Evolutionary conservation across 495 filamentous ascomycete species (phyloP), one percentile per base, ranked within the genome.

Genomic region (Acidomyces sp.): DNA sequence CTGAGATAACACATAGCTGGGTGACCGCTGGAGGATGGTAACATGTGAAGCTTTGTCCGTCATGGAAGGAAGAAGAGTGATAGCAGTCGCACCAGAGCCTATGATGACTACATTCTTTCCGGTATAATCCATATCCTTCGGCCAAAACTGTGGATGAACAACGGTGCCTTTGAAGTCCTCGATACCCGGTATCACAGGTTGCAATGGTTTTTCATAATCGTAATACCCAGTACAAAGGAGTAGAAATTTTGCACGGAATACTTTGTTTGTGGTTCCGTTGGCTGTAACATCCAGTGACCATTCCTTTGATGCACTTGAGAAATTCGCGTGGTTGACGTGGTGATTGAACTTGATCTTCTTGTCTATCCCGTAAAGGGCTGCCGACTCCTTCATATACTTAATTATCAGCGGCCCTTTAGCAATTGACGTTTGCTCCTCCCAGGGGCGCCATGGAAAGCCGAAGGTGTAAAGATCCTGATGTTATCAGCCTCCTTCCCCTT

Each of bases 171-270:
- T 55, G 57, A 80, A 81, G 22, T 55, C 55, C 0, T 71, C 67
- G 22, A 81, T 52, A 3, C 74, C 74, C 0, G 75, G 75, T 34
- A 81, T 84, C 6, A 52, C 52, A 3, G 68, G 54, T 29, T 71
- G 43, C 25, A 77, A 46, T 0, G 78, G 69, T 40, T 68, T 55
- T 9, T 72, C 54, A 60, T 84, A 82, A 54, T 76, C 69, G 49
- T 77, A 79, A 56, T 82, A 85, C 10, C 80, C 80, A 0, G 72
- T 77, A 47, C 71, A 70, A 39, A 72, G 56, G 38, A 83, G 60
- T 27, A 82, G 33, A 55, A 77, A 82, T 12, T 64, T 65, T 4
- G 72, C 61, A 29, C 56, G 68, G 44, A 70, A 53, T 6, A 55
- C 57, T 23, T 61, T 71, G 24, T 64, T 54, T 24, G 60, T 51